Evolutionary conservation across 176 grass and related monocot genomes (phyloP).

Genomic region (Lolium rigidum): DNA sequence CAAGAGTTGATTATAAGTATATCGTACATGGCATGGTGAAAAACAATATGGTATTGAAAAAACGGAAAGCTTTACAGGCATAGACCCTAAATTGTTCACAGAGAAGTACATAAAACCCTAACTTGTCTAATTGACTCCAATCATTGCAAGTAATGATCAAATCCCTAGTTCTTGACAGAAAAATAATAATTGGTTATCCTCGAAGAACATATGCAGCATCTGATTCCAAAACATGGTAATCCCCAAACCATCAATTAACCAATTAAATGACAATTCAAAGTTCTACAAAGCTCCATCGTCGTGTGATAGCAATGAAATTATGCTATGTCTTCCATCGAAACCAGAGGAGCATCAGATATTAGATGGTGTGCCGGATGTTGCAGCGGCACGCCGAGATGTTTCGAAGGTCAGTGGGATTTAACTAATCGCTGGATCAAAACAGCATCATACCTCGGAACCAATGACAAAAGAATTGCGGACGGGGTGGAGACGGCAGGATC

Average conservation of each 20-base stretch:
- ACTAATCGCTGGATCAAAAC: slow-evolving; percentile 14
- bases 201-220: not conserved
- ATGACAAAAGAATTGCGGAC: not conserved
- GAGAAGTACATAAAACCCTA: slow-evolving; percentile 1
- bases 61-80: too few species aligned
- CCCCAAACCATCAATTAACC: not conserved
- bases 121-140: not conserved
- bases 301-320: not conserved
- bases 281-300: not conserved
- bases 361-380: not conserved
- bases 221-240: slow-evolving; percentile 6
- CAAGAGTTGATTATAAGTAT: not conserved
- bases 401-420: not conserved
- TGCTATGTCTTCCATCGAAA: not conserved
- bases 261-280: not conserved
- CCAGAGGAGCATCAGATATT: not conserved
- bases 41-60: not conserved
- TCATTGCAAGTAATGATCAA: not conserved
- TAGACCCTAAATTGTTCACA: too few species aligned
- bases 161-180: not conserved
- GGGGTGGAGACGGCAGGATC: not conserved
- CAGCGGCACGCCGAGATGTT: not conserved
- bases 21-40: not conserved
- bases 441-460: slow-evolving; percentile 20
- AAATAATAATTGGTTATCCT: not conserved